Percentiles rank a stretch among this genome's conserved stretches.
These are phyloP conservation scores for Arctium lappa DNA, from an alignment of 129 eudicot species.

Conservation along the genomic window DNA sequence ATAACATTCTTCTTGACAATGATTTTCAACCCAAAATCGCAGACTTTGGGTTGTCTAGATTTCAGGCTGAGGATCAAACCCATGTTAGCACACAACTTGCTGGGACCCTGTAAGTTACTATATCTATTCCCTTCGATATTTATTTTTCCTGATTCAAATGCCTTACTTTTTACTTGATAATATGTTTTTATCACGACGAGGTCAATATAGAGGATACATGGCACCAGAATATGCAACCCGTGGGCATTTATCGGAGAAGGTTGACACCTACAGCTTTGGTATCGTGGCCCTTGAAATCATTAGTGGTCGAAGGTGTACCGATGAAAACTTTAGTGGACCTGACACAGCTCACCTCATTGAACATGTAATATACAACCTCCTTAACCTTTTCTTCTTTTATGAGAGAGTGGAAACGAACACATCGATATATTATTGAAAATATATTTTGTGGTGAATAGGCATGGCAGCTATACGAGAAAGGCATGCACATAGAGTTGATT, in stretches of 20 bases:
- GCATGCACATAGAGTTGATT: conserved; percentile 32
- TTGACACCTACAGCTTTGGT: conserved; percentile 53
- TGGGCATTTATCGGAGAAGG: conserved; percentile 53
- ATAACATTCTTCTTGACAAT: conserved; percentile 47
- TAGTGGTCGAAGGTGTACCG: conserved; percentile 29
- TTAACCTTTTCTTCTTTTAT: too few relatives aligned
- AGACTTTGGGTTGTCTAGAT: conserved; percentile 62
- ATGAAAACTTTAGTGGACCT: conserved; percentile 24
- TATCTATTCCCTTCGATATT: background rate
- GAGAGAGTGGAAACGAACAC: too few relatives aligned
- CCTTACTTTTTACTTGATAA: background rate
- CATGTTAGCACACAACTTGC: conserved; percentile 63
- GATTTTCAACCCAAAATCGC: conserved; percentile 54
- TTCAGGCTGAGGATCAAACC: conserved; percentile 45
- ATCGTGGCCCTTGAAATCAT: conserved; percentile 46
- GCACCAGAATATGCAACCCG: conserved; percentile 60
- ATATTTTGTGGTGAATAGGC: too few relatives aligned
- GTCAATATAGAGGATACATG: conserved; percentile 47
- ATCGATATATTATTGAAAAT: too few relatives aligned
- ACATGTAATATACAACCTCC: conserved; percentile 30
- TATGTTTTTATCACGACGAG: background rate
- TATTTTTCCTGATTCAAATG: background rate
- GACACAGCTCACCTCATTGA: conserved; percentile 52
- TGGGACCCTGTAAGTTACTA: conserved; percentile 52
- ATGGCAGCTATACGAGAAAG: too few relatives aligned